These are phyloP conservation scores for Ascoidea rubescens DNA, from an alignment of 805 yeast species.

Conservation along the genomic window DNA sequence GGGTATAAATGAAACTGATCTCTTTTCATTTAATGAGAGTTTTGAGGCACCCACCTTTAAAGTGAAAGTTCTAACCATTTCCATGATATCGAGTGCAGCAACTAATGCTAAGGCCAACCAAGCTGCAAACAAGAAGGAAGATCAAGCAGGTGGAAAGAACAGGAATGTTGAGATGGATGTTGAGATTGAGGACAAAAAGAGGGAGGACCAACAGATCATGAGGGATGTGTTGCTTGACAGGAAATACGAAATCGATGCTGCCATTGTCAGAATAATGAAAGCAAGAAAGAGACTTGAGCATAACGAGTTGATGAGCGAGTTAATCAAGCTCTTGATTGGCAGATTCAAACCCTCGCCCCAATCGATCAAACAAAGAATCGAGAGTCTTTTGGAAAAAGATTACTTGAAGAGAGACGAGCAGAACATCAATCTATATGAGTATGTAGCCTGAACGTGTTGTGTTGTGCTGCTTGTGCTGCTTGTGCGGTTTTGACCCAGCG, in stretches of 20 bases:
- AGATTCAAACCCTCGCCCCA: constrained; percentile 60
- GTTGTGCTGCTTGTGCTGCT: too few species aligned
- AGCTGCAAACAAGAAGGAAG: too few species aligned
- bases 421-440: constrained; percentile 46
- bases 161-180: constrained; percentile 4
- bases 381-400: constrained; percentile 66
- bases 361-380: constrained; percentile 59
- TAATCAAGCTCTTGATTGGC: constrained; percentile 39
- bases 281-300: constrained; percentile 47
- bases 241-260: constrained; percentile 63
- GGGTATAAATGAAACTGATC: constrained; percentile 49
- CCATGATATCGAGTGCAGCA: constrained; percentile 23
- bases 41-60: constrained; percentile 57
- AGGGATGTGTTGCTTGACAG: constrained; percentile 49
- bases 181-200: neutral
- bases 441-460: constrained; percentile 35
- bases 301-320: constrained; percentile 53
- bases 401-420: constrained; percentile 60
- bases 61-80: constrained; percentile 64
- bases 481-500: neutral
- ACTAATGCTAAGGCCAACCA: constrained; percentile 29
- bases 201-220: constrained; percentile 27
- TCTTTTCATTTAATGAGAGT: constrained; percentile 50
- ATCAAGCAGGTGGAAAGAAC: constrained; percentile 20
- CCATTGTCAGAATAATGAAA: constrained; percentile 81